Base-by-base conservation (phyloP, 345 rosid genomes). In the Lepidium didymum region DNA sequence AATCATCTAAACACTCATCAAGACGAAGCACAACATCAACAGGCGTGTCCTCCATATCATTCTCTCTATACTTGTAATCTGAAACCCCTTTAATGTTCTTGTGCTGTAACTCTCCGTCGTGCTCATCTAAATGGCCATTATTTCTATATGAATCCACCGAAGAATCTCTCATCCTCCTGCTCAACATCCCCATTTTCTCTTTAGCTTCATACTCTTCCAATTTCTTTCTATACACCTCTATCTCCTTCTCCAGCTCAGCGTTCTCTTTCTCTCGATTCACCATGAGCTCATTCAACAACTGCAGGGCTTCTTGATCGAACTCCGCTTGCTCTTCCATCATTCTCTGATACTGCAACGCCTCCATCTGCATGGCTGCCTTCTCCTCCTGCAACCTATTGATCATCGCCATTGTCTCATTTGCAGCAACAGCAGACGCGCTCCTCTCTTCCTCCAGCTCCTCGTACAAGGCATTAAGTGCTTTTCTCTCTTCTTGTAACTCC, bases 281-380 rank as follows among this genome's bases (percentile, higher is more conserved):
- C 81, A 91, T 80, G 33, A 85, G 83, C 35, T 95, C 99, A 70
- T 91, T 95, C 72, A 95, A 68, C 23, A 89, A 68, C 85, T 87
- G 96, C 84, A 91, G 70, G 8, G 97, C 99, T 82, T 95, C 97
- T 75, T 95, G 99, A 61, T 95, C 99, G 10, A 89, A 95, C 69
- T 91, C 97, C 0, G 96, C 77, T 56, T 91, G 97, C 67, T 95
- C 99, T 50, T 95, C 99, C 99, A 95, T 95, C 97, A 95, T 91
- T 64, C 99, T 81, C 78, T 95, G 96, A 31, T 95, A 95, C 77
- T 95, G 99, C 77, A 91, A 74, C 13, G 97, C 99, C 68, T 95
- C 99, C 99, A 95, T 95, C 86, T 91, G 97, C 97, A 91, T 86
- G 10, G 96, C 96, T 0, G 99, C 96, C 75, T 89, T 95, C 83